These are phyloP conservation scores for Trichoderma asperellum DNA, from an alignment of 2,329 filamentous ascomycete genomes.

Conservation along the genomic window DNA sequence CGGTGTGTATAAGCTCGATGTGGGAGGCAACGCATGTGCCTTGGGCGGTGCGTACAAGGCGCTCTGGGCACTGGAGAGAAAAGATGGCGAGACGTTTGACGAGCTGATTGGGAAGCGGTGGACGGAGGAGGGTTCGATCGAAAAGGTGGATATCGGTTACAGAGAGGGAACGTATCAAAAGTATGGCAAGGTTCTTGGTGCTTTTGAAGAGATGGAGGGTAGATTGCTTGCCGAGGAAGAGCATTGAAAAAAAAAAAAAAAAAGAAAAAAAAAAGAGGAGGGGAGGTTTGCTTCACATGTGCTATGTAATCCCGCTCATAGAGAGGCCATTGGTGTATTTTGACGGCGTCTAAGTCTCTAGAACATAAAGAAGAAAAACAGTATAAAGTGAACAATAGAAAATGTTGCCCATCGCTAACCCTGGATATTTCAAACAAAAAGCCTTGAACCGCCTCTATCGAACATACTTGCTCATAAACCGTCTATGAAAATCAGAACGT, in stretches of 20 bases:
- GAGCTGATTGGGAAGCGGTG: slow-evolving; percentile 82
- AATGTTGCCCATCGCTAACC: slow-evolving; percentile 18
- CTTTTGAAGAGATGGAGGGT: slow-evolving; percentile 77
- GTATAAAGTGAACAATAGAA: background rate
- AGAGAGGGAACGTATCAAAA: slow-evolving; percentile 70
- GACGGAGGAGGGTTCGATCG: slow-evolving; percentile 81
- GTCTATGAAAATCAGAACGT: slow-evolving; percentile 94
- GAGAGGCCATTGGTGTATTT: slow-evolving; percentile 11
- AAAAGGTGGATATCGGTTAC: slow-evolving; percentile 83
- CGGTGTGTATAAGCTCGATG: slow-evolving; percentile 90
- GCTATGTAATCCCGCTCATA: background rate
- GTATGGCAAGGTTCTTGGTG: slow-evolving; percentile 77
- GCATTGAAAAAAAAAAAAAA: slow-evolving; percentile 2
- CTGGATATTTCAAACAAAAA: slow-evolving; percentile 8
- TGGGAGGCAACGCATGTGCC: slow-evolving; percentile 93
- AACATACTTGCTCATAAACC: slow-evolving; percentile 83
- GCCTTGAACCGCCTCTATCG: slow-evolving; percentile 44
- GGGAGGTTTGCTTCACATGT: background rate
- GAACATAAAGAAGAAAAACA: background rate
- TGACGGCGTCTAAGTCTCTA: slow-evolving; percentile 32
- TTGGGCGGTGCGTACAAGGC: slow-evolving; percentile 95
- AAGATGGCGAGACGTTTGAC: slow-evolving; percentile 76
- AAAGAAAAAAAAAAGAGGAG: no score
- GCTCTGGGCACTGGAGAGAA: slow-evolving; percentile 82
- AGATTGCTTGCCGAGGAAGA: slow-evolving; percentile 56